These are phyloP conservation scores for Scutellaria minor DNA, from an alignment of 257 asterid genomes.

Conservation along the genomic window DNA sequence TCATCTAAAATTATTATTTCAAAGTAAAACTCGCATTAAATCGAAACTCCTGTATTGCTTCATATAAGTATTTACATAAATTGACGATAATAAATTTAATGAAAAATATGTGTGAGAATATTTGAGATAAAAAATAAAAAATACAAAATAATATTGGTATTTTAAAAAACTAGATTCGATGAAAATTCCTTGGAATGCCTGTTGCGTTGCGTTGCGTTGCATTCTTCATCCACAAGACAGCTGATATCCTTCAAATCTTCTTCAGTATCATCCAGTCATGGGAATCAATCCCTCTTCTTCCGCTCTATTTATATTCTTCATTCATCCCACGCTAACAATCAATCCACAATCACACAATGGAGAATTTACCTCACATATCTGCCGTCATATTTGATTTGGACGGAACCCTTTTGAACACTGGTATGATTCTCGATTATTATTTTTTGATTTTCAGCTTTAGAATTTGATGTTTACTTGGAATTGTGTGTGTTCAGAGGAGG, in stretches of 20 bases:
- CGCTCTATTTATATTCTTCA: slow-evolving; percentile 26
- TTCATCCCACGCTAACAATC: not conserved
- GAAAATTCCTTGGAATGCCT: no score
- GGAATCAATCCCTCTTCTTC: slow-evolving; percentile 28
- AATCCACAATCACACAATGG: slow-evolving; percentile 34
- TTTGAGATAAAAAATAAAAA: no score
- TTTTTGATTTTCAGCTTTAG: not conserved
- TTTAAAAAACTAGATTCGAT: no score
- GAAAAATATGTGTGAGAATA: no score
- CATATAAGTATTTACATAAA: no score
- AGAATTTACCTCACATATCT: slow-evolving; percentile 40
- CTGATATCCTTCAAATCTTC: not conserved
- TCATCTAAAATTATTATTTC: no score
- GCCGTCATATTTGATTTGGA: slow-evolving; percentile 93
- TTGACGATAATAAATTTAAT: no score
- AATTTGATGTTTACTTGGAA: slow-evolving; percentile 4
- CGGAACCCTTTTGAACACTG: slow-evolving; percentile 86
- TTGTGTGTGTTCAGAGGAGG: slow-evolving; percentile 59
- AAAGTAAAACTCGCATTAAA: no score
- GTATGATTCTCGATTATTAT: slow-evolving; percentile 34
- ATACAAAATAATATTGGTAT: no score
- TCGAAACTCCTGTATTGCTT: no score
- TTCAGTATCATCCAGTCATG: slow-evolving; percentile 19
- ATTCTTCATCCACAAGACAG: no score
- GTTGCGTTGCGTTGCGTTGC: no score